Evolutionary conservation across 1,284 basidiomycete genomes (phyloP).

Genomic region (Apiotrichum veenhuisii): DNA sequence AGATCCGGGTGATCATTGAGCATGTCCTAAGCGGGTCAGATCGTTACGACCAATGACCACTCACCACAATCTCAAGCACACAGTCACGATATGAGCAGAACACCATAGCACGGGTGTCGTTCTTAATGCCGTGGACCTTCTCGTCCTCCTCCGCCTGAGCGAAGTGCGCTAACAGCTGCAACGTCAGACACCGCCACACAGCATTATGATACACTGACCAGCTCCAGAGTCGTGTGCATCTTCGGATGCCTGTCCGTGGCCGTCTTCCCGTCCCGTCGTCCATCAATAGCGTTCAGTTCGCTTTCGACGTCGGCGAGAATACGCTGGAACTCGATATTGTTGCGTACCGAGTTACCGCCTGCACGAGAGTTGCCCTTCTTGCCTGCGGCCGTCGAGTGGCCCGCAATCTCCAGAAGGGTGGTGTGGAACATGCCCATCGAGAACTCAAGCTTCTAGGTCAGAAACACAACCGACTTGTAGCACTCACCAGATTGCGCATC

Average conservation of each 20-base stretch:
- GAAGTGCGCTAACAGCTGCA: conserved; percentile 70
- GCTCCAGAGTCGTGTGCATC: conserved; percentile 73
- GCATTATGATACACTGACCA: conserved; percentile 47
- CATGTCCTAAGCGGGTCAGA: conserved; percentile 51
- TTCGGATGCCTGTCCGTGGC: conserved; percentile 70
- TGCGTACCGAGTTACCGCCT: conserved; percentile 28
- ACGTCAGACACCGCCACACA: not conserved
- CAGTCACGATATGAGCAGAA: conserved; percentile 86
- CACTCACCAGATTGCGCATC: conserved; percentile 73
- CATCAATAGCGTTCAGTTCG: conserved; percentile 38
- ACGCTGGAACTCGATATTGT: conserved; percentile 46
- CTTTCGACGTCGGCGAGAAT: conserved; percentile 43
- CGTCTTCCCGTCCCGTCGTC: conserved; percentile 46
- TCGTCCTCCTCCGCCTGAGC: conserved; percentile 57
- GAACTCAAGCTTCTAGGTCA: conserved; percentile 64
- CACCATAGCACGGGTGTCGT: conserved; percentile 83
- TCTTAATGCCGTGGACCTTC: conserved; percentile 49
- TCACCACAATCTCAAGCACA: conserved; percentile 81
- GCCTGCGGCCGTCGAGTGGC: conserved; percentile 35
- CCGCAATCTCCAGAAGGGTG: conserved; percentile 53
- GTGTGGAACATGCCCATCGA: conserved; percentile 74
- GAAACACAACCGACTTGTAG: not conserved
- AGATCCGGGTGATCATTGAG: conserved; percentile 68
- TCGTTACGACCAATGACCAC: conserved; percentile 5
- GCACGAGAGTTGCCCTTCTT: conserved; percentile 41